A percentile compares a stretch with the other conserved stretches of the same genome.
These are phyloP conservation scores for Hypoxylon perforatum DNA, from an alignment of 495 filamentous ascomycete genomes.

Conservation along the genomic window DNA sequence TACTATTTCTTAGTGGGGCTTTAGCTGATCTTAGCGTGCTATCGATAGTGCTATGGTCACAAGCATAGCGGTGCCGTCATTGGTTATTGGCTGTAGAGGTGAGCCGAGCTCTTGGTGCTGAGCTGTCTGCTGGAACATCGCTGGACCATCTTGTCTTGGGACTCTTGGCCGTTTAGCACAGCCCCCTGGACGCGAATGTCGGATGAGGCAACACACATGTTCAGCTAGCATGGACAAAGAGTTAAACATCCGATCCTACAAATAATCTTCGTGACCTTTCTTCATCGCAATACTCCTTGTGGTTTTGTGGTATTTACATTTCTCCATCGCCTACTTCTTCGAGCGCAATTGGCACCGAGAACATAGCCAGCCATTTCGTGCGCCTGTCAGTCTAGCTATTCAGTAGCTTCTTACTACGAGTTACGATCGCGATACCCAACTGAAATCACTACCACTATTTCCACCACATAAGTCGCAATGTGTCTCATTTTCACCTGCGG, in stretches of 20 bases:
- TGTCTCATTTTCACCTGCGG: conserved; percentile 69
- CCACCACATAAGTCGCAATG: conserved; percentile 48
- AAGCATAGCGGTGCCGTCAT: too few species aligned
- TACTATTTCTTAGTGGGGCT: too few species aligned
- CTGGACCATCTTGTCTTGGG: not conserved
- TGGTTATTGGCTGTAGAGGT: too few species aligned
- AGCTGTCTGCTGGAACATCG: too few species aligned
- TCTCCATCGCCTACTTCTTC: too few species aligned
- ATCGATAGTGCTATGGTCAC: too few species aligned
- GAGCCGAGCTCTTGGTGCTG: too few species aligned
- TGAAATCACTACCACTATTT: too few species aligned
- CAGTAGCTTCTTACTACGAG: not conserved
- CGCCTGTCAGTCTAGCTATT: not conserved
- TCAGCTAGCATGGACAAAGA: not conserved
- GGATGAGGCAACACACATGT: not conserved
- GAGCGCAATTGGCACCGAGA: not conserved
- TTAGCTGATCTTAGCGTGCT: not conserved
- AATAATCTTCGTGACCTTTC: too few species aligned
- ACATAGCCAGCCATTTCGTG: too few species aligned
- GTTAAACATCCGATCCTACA: not conserved
- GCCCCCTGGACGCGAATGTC: conserved; percentile 1
- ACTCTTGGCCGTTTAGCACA: conserved; percentile 6
- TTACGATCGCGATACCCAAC: not conserved
- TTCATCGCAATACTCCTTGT: too few species aligned
- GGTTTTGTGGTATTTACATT: too few species aligned